Conservation (phyloP, 305 asterid species). For the Fraxinus angustifolia region DNA sequence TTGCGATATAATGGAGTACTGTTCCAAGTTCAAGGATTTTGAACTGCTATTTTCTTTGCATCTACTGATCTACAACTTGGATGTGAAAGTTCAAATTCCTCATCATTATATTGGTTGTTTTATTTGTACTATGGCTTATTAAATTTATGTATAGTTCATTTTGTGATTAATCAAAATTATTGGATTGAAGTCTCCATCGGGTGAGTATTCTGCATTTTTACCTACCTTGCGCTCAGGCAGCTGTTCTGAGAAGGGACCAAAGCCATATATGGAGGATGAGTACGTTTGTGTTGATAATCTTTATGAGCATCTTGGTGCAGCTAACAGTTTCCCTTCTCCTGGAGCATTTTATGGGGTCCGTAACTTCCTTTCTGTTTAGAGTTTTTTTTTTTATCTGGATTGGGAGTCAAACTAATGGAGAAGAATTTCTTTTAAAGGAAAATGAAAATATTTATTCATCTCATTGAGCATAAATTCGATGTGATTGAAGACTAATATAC, state of each 20-base stretch:
- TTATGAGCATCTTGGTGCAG: slow-evolving; percentile 45
- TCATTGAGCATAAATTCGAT: not conserved
- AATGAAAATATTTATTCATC: not conserved
- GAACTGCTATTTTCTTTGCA: not conserved
- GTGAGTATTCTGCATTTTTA: slow-evolving; percentile 48
- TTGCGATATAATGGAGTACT: not conserved
- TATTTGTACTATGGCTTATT: not conserved
- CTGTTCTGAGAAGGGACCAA: slow-evolving; percentile 90
- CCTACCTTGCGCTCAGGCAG: slow-evolving; percentile 84
- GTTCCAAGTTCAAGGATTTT: not conserved
- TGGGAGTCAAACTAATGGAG: not conserved
- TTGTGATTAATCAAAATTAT: not conserved
- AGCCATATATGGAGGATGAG: slow-evolving; percentile 91
- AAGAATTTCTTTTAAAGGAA: not conserved
- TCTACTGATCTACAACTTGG: not conserved
- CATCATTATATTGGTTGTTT: not conserved
- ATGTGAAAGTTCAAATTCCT: not conserved
- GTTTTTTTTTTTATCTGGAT: not conserved
- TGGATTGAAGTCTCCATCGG: slow-evolving; percentile 40
- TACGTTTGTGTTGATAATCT: slow-evolving; percentile 76
- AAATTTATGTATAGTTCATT: not conserved
- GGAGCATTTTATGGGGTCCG: slow-evolving; percentile 94
- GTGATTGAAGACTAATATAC: not conserved
- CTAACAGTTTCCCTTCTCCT: slow-evolving; percentile 43
- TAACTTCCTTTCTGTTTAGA: slow-evolving; percentile 23